Evolutionary conservation across 257 asterid genomes (phyloP).

Genomic region (Solanum tarijense): DNA sequence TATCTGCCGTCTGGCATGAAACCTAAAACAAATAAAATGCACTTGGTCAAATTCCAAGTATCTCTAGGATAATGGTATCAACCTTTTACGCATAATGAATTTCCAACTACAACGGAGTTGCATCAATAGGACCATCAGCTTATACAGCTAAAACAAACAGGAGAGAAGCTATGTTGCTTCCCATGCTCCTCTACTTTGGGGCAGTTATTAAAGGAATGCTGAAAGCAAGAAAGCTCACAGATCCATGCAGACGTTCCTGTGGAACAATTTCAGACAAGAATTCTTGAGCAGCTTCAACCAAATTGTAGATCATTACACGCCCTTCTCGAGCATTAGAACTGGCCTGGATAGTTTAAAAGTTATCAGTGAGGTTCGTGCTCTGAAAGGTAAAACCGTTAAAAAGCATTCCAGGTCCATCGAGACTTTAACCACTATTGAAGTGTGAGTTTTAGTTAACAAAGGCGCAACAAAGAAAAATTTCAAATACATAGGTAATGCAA

Average conservation of each 20-base stretch:
- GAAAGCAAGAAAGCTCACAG: conserved; percentile 32
- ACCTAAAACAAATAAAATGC: conserved; percentile 21
- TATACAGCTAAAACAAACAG: not conserved
- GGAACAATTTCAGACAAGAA: conserved; percentile 88
- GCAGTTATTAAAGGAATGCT: conserved; percentile 4
- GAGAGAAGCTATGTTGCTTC: not conserved
- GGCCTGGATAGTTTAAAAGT: conserved; percentile 47
- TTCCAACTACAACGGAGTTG: not conserved
- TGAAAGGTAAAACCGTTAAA: not conserved
- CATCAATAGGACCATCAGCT: not conserved
- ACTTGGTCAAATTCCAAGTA: not conserved
- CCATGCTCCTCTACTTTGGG: not conserved
- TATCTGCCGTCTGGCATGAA: conserved; percentile 20
- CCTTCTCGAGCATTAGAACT: conserved; percentile 94
- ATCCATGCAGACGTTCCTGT: conserved; percentile 34
- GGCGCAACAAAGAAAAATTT: not conserved
- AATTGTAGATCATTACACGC: conserved; percentile 92
- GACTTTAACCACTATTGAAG: not conserved
- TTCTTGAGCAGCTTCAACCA: conserved; percentile 99
- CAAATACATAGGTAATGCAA: not conserved
- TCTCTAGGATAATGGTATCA: not conserved
- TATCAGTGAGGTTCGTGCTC: not conserved
- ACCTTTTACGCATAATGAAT: not conserved
- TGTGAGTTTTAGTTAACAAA: not conserved
- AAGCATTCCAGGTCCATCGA: not conserved